Conservation (phyloP, 2,329 filamentous ascomycete species). For the Fusarium falciforme region DNA sequence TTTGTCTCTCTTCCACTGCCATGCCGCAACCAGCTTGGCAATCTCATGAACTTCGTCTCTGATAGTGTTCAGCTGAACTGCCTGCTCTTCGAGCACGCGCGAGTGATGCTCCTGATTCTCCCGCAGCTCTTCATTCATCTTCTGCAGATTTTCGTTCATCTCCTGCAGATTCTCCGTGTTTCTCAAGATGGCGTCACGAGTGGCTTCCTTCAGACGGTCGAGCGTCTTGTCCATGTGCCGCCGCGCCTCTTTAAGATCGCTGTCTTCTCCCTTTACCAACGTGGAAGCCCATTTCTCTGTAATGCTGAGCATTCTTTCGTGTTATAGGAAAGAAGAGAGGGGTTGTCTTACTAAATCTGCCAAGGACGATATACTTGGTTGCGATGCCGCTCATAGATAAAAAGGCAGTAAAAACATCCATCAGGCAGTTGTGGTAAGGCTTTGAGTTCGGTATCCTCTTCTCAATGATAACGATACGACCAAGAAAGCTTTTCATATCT, state of each 20-base stretch:
- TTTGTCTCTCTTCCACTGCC: neutral
- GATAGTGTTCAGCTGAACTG: neutral
- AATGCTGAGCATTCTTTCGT: neutral
- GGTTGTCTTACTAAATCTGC: neutral
- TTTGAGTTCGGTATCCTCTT: neutral
- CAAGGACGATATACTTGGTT: neutral
- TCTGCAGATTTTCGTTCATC: neutral
- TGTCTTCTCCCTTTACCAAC: neutral
- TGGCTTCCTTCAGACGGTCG: neutral
- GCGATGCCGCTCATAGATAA: neutral
- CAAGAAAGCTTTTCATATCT: neutral
- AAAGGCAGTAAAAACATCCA: neutral
- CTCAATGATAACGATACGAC: neutral
- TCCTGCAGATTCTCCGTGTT: neutral
- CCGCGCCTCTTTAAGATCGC: neutral
- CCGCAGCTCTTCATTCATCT: neutral
- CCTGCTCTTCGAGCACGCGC: neutral
- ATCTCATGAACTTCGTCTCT: neutral
- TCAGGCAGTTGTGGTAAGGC: neutral
- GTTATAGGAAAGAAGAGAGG: neutral
- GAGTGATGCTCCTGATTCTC: neutral
- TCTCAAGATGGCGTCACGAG: neutral
- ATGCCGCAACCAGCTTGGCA: neutral
- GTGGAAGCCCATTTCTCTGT: neutral
- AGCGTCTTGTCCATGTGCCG: neutral